Percentiles rank a stretch among this genome's conserved stretches.
These are phyloP conservation scores for Aschersonia sp. DNA, from an alignment of 2,329 filamentous ascomycete species.

Conservation along the genomic window DNA sequence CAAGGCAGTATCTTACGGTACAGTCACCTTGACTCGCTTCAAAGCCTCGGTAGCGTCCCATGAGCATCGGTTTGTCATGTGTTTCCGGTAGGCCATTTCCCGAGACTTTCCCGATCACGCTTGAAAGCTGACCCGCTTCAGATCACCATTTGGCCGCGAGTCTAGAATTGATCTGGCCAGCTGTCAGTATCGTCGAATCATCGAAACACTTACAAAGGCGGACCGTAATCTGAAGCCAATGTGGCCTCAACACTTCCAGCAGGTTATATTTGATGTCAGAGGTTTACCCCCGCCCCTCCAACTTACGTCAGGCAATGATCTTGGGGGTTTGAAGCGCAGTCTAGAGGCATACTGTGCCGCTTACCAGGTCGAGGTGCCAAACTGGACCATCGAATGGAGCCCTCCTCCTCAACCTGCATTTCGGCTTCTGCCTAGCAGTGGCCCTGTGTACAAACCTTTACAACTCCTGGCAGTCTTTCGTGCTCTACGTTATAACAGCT, in stretches of 20 bases:
- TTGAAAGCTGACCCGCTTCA: constrained; percentile 6
- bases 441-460: constrained; percentile 27
- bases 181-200: constrained; percentile 36
- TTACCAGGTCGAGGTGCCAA: constrained; percentile 32
- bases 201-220: constrained; percentile 36
- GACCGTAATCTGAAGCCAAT: constrained; percentile 42
- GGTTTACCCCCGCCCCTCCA: constrained; percentile 37
- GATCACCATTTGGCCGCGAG: constrained; percentile 26
- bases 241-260: constrained; percentile 42
- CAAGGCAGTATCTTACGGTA: constrained; percentile 33
- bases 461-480: constrained; percentile 43
- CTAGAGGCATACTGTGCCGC: constrained; percentile 39
- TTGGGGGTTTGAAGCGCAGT: constrained; percentile 38
- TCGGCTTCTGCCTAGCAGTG: constrained; percentile 29
- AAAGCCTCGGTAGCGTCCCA: constrained; percentile 33
- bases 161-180: constrained; percentile 36
- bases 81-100: constrained; percentile 29
- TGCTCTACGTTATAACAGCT: constrained; percentile 42
- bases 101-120: neutral
- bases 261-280: constrained; percentile 34
- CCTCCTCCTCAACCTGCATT: constrained; percentile 34
- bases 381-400: constrained; percentile 34
- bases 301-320: constrained; percentile 37
- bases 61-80: constrained; percentile 40
- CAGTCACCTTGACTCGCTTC: constrained; percentile 36